Base-by-base conservation (phyloP, 441 rosid genomes). In the Pelargonium myrrhifolium region DNA sequence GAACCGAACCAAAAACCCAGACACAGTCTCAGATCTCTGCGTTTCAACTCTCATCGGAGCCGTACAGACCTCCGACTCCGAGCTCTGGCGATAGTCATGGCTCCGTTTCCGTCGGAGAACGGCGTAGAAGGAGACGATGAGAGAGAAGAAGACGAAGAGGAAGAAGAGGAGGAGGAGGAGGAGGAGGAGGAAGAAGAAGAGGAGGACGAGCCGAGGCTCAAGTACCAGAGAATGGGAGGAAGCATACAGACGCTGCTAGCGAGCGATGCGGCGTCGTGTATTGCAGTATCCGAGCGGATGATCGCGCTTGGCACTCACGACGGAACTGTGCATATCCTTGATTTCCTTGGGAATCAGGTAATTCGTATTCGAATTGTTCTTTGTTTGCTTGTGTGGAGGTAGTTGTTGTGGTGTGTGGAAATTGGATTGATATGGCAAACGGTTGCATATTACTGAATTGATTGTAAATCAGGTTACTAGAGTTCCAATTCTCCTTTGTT, bases 191-290 rank as follows among this genome's bases (percentile, higher is more conserved):
- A 79, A 0, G 94, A 81, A 0, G 83, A 78, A 0, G 94, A 82
- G 0, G 94, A 94, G 55, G 99, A 92, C 42, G 98, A 92, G 84
- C 98, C 99, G 68, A 86, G 95, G 47, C 82, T 95, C 26, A 95
- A 95, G 85, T 95, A 95, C 73, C 99, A 95, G 77, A 81, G 97
- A 69, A 89, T 95, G 96, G 95, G 98, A 53, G 97, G 99, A 0
- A 95, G 89, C 84, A 83, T 95, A 53, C 98, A 96, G 40, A 60
- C 86, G 39, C 79, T 95, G 68, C 79, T 95, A 6, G 79, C 96
- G 21, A 86, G 80, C 76, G 93, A 90, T 42, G 97, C 97, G 15
- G 97, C 99, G 35, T 88, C 98, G 18, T 95, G 97, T 79, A 77
- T 95, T 71, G 85, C 98, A 14, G 90, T 92, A 2, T 96, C 97